Evolutionary conservation across 106 monocot species (phyloP).

Genomic region (Acorus gramineus): DNA sequence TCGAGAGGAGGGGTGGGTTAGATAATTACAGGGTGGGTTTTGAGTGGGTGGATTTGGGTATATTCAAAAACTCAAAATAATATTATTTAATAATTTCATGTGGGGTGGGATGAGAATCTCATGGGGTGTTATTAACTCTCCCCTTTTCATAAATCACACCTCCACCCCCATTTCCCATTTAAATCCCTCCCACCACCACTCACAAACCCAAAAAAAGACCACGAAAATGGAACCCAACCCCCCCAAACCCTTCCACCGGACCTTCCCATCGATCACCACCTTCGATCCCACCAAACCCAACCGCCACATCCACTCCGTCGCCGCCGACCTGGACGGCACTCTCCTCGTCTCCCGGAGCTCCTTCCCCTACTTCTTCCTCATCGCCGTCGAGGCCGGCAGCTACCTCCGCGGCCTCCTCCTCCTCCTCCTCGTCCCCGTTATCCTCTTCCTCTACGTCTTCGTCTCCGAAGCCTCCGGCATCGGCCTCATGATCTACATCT

Average conservation of each 20-base stretch:
- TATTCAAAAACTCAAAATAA: too few species aligned
- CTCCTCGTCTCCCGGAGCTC: conserved; percentile 64
- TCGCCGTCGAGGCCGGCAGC: conserved; percentile 75
- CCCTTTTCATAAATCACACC: too few species aligned
- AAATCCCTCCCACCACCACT: too few species aligned
- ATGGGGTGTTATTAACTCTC: too few species aligned
- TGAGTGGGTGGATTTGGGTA: too few species aligned
- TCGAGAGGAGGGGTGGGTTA: too few species aligned
- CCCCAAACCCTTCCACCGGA: background rate
- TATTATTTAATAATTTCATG: too few species aligned
- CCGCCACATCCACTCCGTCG: conserved; percentile 27
- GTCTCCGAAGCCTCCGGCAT: conserved; percentile 53
- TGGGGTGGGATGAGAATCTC: too few species aligned
- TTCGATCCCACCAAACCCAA: conserved; percentile 23
- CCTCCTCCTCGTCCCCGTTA: conserved; percentile 47
- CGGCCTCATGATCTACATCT: conserved; percentile 56
- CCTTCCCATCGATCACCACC: conserved; percentile 27
- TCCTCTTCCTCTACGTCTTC: conserved; percentile 43
- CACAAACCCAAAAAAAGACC: too few species aligned
- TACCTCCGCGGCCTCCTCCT: conserved; percentile 51
- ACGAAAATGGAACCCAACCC: too few species aligned
- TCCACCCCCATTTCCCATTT: too few species aligned
- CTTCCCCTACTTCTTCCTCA: conserved; percentile 91
- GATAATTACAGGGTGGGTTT: too few species aligned
- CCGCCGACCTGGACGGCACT: conserved; percentile 83